These are phyloP conservation scores for Hymenoscyphus scutula DNA, from an alignment of 2,329 filamentous ascomycete species.

Conservation along the genomic window DNA sequence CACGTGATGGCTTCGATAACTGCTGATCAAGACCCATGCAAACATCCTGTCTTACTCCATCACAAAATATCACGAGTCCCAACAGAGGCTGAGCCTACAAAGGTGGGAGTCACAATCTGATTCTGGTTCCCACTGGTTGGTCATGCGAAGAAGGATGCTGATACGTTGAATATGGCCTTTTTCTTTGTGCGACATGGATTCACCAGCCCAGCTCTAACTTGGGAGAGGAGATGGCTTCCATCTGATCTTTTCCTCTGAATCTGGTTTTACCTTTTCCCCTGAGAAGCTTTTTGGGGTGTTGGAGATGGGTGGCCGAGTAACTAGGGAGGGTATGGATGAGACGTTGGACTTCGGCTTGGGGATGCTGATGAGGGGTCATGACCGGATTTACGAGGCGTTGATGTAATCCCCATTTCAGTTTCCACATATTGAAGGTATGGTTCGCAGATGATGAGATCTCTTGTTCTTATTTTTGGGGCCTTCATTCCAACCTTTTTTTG, in stretches of 20 bases:
- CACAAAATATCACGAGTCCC: background rate
- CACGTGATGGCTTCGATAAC: too few species aligned
- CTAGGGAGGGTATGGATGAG: background rate
- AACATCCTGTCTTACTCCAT: constrained; percentile 3
- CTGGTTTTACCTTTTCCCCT: too few species aligned
- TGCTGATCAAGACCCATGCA: too few species aligned
- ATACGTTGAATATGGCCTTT: background rate
- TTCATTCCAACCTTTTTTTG: too few species aligned
- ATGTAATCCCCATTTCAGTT: too few species aligned
- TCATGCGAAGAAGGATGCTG: constrained; percentile 3
- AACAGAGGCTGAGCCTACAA: constrained; percentile 4
- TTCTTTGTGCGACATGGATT: background rate
- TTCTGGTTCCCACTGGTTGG: background rate
- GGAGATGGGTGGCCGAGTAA: too few species aligned
- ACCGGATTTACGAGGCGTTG: background rate
- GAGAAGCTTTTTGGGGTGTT: background rate
- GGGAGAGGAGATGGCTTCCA: background rate
- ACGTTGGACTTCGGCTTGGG: background rate
- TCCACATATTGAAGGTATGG: too few species aligned
- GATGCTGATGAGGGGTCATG: background rate
- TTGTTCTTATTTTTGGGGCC: too few species aligned
- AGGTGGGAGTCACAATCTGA: background rate
- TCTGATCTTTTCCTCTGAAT: background rate
- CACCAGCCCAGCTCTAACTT: background rate
- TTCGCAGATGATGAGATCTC: too few species aligned